A percentile compares a stretch with the other conserved stretches of the same genome.
These are phyloP conservation scores for Diplodia seriata DNA, from an alignment of 2,329 filamentous ascomycete species.

Conservation along the genomic window DNA sequence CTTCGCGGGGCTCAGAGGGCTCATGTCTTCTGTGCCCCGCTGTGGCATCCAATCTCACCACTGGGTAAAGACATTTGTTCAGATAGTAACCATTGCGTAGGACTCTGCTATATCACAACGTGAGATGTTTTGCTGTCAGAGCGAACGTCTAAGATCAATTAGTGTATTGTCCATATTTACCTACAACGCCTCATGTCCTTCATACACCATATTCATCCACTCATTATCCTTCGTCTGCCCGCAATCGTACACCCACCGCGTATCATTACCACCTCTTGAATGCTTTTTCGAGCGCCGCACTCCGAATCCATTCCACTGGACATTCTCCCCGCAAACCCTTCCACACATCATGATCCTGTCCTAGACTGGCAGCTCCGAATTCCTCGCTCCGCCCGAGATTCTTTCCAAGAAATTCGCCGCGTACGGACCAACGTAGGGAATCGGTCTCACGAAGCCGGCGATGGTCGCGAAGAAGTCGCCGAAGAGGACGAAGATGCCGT, in stretches of 20 bases:
- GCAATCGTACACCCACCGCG: conserved; percentile 12
- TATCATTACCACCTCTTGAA: background rate
- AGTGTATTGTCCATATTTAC: conserved; percentile 17
- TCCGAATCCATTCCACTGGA: background rate
- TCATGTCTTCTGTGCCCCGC: background rate
- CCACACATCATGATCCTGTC: background rate
- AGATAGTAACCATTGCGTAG: background rate
- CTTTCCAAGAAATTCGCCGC: conserved; percentile 77
- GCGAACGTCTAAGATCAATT: background rate
- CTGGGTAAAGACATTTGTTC: too few relatives aligned
- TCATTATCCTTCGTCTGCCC: background rate
- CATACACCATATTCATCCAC: conserved; percentile 14
- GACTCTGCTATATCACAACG: background rate
- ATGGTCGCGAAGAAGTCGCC: conserved; percentile 96
- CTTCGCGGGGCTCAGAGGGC: background rate
- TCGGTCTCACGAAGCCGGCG: conserved; percentile 80
- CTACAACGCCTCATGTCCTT: conserved; percentile 19
- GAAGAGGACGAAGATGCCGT: conserved; percentile 92
- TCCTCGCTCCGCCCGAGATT: conserved; percentile 71
- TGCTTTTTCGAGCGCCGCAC: background rate
- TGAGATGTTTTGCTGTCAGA: background rate
- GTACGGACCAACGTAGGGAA: conserved; percentile 87
- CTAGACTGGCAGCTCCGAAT: conserved; percentile 79
- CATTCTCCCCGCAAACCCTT: background rate
- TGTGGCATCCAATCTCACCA: too few relatives aligned